A percentile compares a stretch with the other conserved stretches of the same genome.
These are phyloP conservation scores for Clohesyomyces aquaticus DNA, from an alignment of 495 filamentous ascomycete species.

Conservation along the genomic window DNA sequence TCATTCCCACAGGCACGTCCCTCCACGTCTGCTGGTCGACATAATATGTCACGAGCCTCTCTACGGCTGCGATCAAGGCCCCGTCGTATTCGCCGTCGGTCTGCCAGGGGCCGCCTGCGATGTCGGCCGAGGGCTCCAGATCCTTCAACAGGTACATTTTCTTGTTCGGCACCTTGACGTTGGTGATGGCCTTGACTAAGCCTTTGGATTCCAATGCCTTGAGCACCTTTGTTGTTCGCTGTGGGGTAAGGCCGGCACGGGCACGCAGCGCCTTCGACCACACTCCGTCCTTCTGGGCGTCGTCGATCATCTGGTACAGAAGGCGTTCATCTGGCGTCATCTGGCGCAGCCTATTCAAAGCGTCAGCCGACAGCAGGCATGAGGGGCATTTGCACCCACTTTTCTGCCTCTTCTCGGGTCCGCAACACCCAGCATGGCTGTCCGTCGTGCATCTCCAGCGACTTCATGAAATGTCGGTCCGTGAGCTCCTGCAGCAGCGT, in stretches of 20 bases:
- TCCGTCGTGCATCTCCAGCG: slow-evolving; percentile 33
- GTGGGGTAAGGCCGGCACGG: slow-evolving; percentile 76
- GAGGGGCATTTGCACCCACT: slow-evolving; percentile 18
- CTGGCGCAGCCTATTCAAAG: slow-evolving; percentile 29
- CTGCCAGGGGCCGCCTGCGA: slow-evolving; percentile 92
- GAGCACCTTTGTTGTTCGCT: slow-evolving; percentile 71
- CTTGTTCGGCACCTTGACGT: slow-evolving; percentile 62
- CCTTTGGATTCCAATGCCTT: slow-evolving; percentile 80
- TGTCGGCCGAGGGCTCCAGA: slow-evolving; percentile 78
- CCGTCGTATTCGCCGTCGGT: slow-evolving; percentile 84
- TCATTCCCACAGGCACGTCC: slow-evolving; percentile 49
- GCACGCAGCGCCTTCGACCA: slow-evolving; percentile 82
- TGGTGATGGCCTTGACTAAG: slow-evolving; percentile 77
- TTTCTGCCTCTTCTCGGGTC: slow-evolving; percentile 35
- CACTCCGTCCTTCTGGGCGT: slow-evolving; percentile 76
- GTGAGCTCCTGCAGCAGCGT: slow-evolving; percentile 27
- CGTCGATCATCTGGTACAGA: slow-evolving; percentile 84
- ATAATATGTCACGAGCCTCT: slow-evolving; percentile 69
- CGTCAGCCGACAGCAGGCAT: not conserved
- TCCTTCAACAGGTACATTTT: slow-evolving; percentile 69
- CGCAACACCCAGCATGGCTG: slow-evolving; percentile 37
- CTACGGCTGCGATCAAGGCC: slow-evolving; percentile 75
- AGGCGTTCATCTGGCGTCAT: slow-evolving; percentile 67
- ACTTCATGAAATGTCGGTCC: slow-evolving; percentile 33
- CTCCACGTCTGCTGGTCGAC: slow-evolving; percentile 69